These are phyloP conservation scores for Fraxinus sp. DNA, from an alignment of 305 asterid genomes.

Conservation along the genomic window DNA sequence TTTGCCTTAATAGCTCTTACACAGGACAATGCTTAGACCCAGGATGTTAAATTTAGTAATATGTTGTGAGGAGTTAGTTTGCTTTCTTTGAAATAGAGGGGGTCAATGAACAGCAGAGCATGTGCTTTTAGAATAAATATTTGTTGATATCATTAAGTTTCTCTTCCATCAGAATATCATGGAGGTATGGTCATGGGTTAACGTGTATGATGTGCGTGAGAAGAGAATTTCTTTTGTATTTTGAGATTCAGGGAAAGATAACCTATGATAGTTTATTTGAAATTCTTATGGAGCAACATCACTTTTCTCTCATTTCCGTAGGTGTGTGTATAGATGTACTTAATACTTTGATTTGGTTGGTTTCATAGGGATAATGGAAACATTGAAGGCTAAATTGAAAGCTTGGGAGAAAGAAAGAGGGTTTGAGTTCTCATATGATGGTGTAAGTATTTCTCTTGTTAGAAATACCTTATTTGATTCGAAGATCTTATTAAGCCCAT, in stretches of 20 bases:
- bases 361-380: constrained; percentile 64
- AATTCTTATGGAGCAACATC: background rate
- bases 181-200: background rate
- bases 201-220: background rate
- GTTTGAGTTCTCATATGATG: constrained; percentile 65
- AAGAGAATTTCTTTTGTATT: background rate
- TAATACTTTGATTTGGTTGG: constrained; percentile 4
- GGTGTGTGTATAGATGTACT: background rate
- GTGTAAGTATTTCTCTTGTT: constrained; percentile 51
- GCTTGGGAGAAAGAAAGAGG: constrained; percentile 79
- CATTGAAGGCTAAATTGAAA: constrained; percentile 54
- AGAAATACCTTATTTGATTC: background rate
- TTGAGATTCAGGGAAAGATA: background rate
- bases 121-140: background rate
- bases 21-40: background rate
- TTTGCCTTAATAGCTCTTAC: background rate
- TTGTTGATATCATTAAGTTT: background rate
- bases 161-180: background rate
- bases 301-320: background rate
- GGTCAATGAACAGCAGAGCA: background rate
- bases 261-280: background rate
- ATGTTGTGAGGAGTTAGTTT: background rate
- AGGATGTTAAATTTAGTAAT: background rate
- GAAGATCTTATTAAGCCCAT: background rate
- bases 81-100: constrained; percentile 5